Percentiles rank a stretch among this genome's conserved stretches.
These are phyloP conservation scores for Ogataea henricii DNA, from an alignment of 805 yeast species.

Conservation along the genomic window DNA sequence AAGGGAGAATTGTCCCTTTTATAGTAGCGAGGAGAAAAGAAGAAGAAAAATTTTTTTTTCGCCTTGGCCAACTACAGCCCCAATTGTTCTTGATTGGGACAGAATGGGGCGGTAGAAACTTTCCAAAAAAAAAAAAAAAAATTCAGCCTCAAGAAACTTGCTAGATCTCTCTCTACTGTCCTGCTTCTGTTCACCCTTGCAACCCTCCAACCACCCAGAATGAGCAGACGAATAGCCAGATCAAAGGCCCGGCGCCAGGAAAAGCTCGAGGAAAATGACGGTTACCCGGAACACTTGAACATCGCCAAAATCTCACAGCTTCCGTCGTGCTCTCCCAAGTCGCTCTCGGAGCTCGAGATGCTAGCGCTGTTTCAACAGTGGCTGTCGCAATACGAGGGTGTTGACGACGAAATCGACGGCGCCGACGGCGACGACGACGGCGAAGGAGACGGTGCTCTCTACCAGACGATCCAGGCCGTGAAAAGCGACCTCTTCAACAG, in stretches of 20 bases:
- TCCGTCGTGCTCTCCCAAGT: slow-evolving; percentile 8
- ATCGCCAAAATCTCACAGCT: slow-evolving; percentile 7
- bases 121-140: slow-evolving; percentile 2
- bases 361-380: slow-evolving; percentile 34
- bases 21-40: not conserved
- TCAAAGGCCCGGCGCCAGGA: slow-evolving; percentile 29
- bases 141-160: not conserved
- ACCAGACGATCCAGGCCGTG: slow-evolving; percentile 60
- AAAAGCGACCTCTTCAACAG: slow-evolving; percentile 70
- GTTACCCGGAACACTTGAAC: slow-evolving; percentile 11
- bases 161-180: no score
- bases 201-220: slow-evolving; percentile 6
- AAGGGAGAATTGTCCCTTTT: slow-evolving; percentile 3
- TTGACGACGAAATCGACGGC: slow-evolving; percentile 3
- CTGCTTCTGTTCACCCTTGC: no score
- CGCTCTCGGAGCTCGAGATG: slow-evolving; percentile 39
- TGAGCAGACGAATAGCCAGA: slow-evolving; percentile 39
- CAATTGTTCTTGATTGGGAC: slow-evolving; percentile 6
- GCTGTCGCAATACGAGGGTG: slow-evolving; percentile 29
- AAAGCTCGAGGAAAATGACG: slow-evolving; percentile 13
- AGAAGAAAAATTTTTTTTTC: slow-evolving; percentile 7
- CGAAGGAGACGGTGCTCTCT: slow-evolving; percentile 33
- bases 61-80: not conserved
- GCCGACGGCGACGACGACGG: slow-evolving; percentile 26
- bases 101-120: slow-evolving; percentile 12